phyloP scores from a whole-genome alignment of 2,329 filamentous ascomycete genomes.

The Pseudogymnoascus sp. region DNA sequence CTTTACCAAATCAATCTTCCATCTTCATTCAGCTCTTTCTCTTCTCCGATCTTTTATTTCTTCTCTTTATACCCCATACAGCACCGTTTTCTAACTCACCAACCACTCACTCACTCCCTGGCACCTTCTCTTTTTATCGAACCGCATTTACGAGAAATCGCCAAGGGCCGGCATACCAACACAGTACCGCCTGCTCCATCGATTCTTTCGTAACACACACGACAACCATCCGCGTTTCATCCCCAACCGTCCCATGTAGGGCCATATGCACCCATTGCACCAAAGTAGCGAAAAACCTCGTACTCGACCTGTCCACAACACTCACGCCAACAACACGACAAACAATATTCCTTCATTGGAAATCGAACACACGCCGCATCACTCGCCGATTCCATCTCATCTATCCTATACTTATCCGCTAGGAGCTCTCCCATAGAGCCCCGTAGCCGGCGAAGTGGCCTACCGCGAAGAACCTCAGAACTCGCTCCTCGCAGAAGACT shows the following conservation, averaged over 20 bases:
- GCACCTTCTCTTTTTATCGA: not conserved
- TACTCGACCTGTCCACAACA: conserved; percentile 1
- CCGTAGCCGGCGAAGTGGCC: conserved; percentile 36
- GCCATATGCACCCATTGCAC: conserved; percentile 2
- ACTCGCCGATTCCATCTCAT: not conserved
- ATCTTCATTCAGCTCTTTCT: not conserved
- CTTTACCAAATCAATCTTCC: too few relatives aligned
- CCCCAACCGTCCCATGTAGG: not conserved
- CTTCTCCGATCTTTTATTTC: too few relatives aligned
- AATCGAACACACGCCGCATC: not conserved
- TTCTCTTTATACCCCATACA: not conserved
- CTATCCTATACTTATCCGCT: not conserved
- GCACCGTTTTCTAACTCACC: not conserved
- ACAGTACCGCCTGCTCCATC: conserved; percentile 20
- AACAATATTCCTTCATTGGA: not conserved
- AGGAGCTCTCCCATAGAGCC: conserved; percentile 2
- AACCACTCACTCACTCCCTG: not conserved
- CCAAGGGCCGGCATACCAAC: conserved; percentile 20
- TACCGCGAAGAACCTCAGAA: conserved; percentile 38
- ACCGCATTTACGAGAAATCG: conserved; percentile 10
- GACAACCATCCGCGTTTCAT: conserved; percentile 6
- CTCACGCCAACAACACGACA: not conserved
- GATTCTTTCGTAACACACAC: conserved; percentile 10
- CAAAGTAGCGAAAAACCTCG: not conserved
- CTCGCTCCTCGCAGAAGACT: conserved; percentile 36